Percentiles rank a stretch among this genome's conserved stretches.
These are phyloP conservation scores for Pyrrhoderma noxium DNA, from an alignment of 1,284 basidiomycete genomes.

Conservation along the genomic window DNA sequence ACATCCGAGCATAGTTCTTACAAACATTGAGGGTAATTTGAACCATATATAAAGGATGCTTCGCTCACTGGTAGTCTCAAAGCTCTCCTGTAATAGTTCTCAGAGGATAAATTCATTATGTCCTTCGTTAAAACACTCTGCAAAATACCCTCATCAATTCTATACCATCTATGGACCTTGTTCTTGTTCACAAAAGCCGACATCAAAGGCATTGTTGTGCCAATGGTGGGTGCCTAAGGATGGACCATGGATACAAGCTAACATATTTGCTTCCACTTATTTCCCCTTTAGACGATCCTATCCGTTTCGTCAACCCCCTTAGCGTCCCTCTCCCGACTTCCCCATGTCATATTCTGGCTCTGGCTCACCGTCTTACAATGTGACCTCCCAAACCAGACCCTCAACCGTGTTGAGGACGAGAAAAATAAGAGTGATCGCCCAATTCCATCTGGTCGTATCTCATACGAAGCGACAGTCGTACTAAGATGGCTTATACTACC, in stretches of 20 bases:
- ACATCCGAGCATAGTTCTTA: too few species aligned
- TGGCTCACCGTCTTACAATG: slow-evolving; percentile 38
- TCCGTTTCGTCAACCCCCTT: slow-evolving; percentile 29
- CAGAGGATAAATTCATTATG: not conserved
- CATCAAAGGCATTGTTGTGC: slow-evolving; percentile 33
- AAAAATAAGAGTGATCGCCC: slow-evolving; percentile 39
- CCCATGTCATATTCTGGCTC: slow-evolving; percentile 32
- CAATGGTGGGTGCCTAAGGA: slow-evolving; percentile 30
- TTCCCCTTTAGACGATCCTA: slow-evolving; percentile 28
- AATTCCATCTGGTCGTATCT: slow-evolving; percentile 35
- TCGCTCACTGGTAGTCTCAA: too few species aligned
- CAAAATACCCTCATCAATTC: not conserved
- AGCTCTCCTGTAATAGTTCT: too few species aligned
- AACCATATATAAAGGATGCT: too few species aligned
- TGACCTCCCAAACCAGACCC: slow-evolving; percentile 34
- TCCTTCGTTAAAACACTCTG: not conserved
- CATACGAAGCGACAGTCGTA: slow-evolving; percentile 24
- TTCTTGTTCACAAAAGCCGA: slow-evolving; percentile 39
- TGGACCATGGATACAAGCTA: too few species aligned
- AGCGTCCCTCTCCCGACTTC: slow-evolving; percentile 18
- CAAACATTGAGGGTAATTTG: too few species aligned
- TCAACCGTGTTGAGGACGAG: slow-evolving; percentile 28
- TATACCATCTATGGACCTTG: slow-evolving; percentile 22
- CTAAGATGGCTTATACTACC: slow-evolving; percentile 32
- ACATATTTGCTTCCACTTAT: not conserved